Evolutionary conservation across 2,329 filamentous ascomycete genomes (phyloP).

Genomic region (Neonectria magnoliae): DNA sequence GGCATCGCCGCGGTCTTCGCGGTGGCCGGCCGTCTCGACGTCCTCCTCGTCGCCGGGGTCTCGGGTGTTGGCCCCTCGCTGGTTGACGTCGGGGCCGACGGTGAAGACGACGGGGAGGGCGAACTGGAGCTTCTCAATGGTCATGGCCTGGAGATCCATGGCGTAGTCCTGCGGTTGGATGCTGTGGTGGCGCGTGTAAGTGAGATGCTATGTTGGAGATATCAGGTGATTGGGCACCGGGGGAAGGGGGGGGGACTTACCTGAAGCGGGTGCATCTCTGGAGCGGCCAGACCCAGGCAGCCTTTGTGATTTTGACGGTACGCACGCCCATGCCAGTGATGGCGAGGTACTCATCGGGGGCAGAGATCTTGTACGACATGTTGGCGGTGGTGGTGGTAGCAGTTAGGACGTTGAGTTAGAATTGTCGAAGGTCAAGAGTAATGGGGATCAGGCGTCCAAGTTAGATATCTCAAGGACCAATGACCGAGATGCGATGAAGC

Average conservation of each 20-base stretch:
- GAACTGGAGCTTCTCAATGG: constrained; percentile 86
- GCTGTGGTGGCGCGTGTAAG: constrained; percentile 43
- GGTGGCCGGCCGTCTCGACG: constrained; percentile 37
- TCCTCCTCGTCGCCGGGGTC: constrained; percentile 27
- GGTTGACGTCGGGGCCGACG: constrained; percentile 80
- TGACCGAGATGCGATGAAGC: neutral
- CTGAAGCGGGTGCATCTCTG: constrained; percentile 70
- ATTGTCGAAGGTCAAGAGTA: neutral
- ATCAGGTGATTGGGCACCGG: neutral
- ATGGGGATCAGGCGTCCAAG: neutral
- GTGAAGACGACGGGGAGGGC: constrained; percentile 86
- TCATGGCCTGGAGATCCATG: constrained; percentile 88
- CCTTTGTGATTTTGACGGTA: constrained; percentile 81
- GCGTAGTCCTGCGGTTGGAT: constrained; percentile 84
- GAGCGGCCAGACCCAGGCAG: constrained; percentile 76
- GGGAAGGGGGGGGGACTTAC: constrained; percentile 10
- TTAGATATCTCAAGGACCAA: neutral
- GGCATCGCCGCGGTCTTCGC: constrained; percentile 66
- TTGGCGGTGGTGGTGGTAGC: constrained; percentile 15
- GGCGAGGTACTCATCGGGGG: constrained; percentile 86
- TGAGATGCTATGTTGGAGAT: neutral
- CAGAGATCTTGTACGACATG: constrained; percentile 74
- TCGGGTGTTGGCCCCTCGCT: constrained; percentile 57
- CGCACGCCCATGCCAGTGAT: constrained; percentile 82
- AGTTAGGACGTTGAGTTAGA: neutral